Base-by-base conservation (phyloP, 192 early-diverging fungal species). In the Coemansia asiatica region DNA sequence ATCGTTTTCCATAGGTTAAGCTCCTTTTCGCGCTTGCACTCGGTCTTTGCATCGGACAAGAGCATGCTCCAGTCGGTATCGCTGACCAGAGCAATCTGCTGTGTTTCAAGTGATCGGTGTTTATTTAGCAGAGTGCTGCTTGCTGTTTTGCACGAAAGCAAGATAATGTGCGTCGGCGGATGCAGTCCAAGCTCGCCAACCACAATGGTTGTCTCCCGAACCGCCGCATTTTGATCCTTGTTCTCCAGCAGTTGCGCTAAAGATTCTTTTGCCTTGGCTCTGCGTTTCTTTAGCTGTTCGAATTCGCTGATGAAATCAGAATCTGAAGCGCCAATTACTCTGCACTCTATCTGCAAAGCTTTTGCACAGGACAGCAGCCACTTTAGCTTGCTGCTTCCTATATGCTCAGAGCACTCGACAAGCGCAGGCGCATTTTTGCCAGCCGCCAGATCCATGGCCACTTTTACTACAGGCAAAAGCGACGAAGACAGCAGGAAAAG, bases 41-140 rank as follows among this genome's bases (percentile, higher is more conserved):
- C 72, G 6, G 65, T 71, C 25, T 40, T 51, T 8, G 68, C 72
- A 31, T 80, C 77, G 0, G 53, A 36, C 19, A 66, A 27, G 56
- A 80, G 35, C 25, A 47, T 25, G 59, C 65, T 61, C 77, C 77
- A 80, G 26, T 63, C 64, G 27, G 35, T 23, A 28, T 68, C 56
- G 61, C 47, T n/a, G 0, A 74, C 71, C 15, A 80, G 57, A 25
- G 68, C 61, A 9, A 69, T 51, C 2, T 18, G 13, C 22, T n/a
- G n/a, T n/a, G n/a, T n/a, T n/a, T n/a, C n/a, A n/a, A n/a, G n/a
- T n/a, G n/a, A n/a, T n/a, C n/a, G n/a, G n/a, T n/a, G n/a, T n/a
- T n/a, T n/a, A n/a, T n/a, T n/a, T 28, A 22, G 7, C 23, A 1
- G 40, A 26, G 26, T n/a, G 46, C 23, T 23, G 58, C 33, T 16